Base-by-base conservation (phyloP, 345 rosid species). In the Carallia pectinifolia region DNA sequence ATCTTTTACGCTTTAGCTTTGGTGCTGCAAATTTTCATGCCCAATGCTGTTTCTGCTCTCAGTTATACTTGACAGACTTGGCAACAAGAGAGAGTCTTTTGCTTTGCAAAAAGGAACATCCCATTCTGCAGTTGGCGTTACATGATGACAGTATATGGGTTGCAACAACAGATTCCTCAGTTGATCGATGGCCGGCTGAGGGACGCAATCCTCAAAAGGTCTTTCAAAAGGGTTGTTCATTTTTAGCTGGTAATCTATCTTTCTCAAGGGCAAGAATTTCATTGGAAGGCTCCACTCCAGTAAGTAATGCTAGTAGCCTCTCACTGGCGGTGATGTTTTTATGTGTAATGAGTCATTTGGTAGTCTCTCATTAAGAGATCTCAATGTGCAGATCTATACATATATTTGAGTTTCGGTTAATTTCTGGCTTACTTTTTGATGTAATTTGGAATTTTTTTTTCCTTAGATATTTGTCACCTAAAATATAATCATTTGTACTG, bases 21-120 rank as follows among this genome's bases (percentile, higher is more conserved):
- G 38, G 39, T 6, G 54, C 53, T 62, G 65, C 48, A 33, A 48
- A 75, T 62, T 34, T 68, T 54, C 63, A 72, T 53, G 59, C 61
- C 55, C 53, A 59, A 67, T 69, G 71, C 77, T 71, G 59, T 72
- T 62, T 69, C 64, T 69, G 36, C 78, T 33, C 4, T 69, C 85
- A 96, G 99, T 81, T 96, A 77, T 96, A 96, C 88, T 82, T 96
- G 91, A 96, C 98, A 71, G 99, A 96, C 79, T 82, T 96, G 86
- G 80, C 83, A 55, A 96, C 99, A 70, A 87, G 99, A 70, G 98
- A 96, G 87, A 88, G 92, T 76, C 78, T 90, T 78, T 86, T 96
- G 89, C 95, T 96, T 78, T 92, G 98, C 84, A 83, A 83, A 13
- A 88, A 89, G 81, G 99, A 96, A 69, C 88, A 92, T 65, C 99